phyloP scores from a whole-genome alignment of 75 land plant species.

The Picea sitchensis region DNA sequence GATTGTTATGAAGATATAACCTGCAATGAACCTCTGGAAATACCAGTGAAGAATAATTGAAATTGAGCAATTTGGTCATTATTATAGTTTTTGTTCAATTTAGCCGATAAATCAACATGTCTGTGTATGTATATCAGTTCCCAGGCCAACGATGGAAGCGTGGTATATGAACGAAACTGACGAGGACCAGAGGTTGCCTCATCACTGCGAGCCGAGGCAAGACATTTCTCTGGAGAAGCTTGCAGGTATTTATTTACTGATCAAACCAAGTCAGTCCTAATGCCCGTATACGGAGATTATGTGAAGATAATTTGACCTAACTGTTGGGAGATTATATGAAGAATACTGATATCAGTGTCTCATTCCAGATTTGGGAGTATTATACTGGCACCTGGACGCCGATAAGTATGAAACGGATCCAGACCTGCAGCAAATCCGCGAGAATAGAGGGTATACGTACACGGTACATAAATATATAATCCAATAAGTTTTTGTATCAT shows the following conservation, averaged over 20 bases:
- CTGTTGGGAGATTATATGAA: too few species aligned
- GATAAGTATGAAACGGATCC: constrained; percentile 76
- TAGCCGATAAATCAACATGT: too few species aligned
- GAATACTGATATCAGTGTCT: background rate
- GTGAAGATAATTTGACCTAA: background rate
- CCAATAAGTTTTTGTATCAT: too few species aligned
- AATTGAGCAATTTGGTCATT: too few species aligned
- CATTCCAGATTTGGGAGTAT: constrained; percentile 74
- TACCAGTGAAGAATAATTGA: too few species aligned
- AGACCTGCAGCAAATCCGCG: constrained; percentile 73
- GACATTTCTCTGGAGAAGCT: constrained; percentile 66
- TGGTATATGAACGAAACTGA: constrained; percentile 96
- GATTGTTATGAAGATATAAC: too few species aligned
- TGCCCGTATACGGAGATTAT: background rate
- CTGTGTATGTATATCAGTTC: too few species aligned
- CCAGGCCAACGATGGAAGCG: constrained; percentile 58
- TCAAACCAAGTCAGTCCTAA: too few species aligned
- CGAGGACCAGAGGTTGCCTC: constrained; percentile 89
- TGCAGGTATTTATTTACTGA: constrained; percentile 37
- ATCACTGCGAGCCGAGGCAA: constrained; percentile 74
- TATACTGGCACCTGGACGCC: constrained; percentile 86
- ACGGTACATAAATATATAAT: constrained; percentile 27
- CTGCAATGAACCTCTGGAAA: too few species aligned
- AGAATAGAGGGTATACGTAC: constrained; percentile 83
- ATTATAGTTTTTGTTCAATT: too few species aligned